Percentiles rank a stretch among this genome's conserved stretches.
Conservation (phyloP, 78 protist species). For the Cavenderia fasciculata region DNA sequence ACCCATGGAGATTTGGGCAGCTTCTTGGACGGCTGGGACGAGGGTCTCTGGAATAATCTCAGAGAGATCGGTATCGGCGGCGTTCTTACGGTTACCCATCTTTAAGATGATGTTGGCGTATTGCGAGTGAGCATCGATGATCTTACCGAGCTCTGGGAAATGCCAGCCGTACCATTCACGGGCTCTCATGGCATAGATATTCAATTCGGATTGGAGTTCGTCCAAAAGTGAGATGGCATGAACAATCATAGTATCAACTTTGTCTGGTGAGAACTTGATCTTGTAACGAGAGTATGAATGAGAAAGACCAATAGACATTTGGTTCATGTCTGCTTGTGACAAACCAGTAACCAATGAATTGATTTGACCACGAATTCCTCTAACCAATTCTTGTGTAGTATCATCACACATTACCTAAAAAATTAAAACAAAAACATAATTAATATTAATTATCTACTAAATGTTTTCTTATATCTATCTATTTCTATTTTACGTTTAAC, state of each 20-base stretch:
- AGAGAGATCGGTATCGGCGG: constrained; percentile 80
- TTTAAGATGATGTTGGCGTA: constrained; percentile 84
- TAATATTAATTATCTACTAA: neutral
- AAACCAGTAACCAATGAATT: constrained; percentile 69
- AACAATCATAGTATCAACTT: constrained; percentile 98
- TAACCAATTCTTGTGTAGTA: constrained; percentile 85
- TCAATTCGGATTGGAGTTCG: constrained; percentile 98
- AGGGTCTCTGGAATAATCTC: constrained; percentile 92
- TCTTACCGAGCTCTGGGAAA: constrained; percentile 98
- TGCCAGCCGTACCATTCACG: constrained; percentile 99
- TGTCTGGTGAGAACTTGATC: constrained; percentile 98
- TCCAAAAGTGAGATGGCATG: constrained; percentile 98
- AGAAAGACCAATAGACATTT: constrained; percentile 95
- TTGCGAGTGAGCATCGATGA: constrained; percentile 89
- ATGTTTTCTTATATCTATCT: too few species aligned
- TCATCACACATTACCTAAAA: constrained; percentile 40
- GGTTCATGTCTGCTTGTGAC: constrained; percentile 49
- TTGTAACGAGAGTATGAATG: constrained; percentile 97
- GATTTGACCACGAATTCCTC: constrained; percentile 94
- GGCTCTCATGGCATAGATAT: constrained; percentile 98
- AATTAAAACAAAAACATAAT: too few species aligned
- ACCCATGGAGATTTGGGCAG: constrained; percentile 96
- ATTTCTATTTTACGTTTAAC: too few species aligned
- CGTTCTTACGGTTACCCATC: constrained; percentile 83
- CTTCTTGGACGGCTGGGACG: constrained; percentile 85